Evolutionary conservation across 2,329 filamentous ascomycete species (phyloP).

Genomic region (Diplodia corticola): DNA sequence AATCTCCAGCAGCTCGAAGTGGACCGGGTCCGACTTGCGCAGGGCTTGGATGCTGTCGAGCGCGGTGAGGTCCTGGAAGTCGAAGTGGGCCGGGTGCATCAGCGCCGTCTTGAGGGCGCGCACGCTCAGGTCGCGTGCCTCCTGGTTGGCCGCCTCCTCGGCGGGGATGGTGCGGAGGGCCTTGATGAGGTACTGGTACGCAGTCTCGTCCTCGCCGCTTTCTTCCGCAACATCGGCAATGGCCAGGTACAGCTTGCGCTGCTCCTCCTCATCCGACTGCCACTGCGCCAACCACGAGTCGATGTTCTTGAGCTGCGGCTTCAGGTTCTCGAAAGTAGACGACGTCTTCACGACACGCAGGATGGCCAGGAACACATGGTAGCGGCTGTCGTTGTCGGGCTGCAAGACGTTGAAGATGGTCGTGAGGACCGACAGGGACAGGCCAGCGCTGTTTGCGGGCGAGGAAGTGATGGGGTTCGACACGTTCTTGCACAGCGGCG

Average conservation of each 20-base stretch:
- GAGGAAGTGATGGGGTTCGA: slow-evolving; percentile 83
- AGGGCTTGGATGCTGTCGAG: slow-evolving; percentile 82
- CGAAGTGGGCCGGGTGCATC: slow-evolving; percentile 65
- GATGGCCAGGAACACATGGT: slow-evolving; percentile 87
- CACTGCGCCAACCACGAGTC: slow-evolving; percentile 80
- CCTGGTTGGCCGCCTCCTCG: slow-evolving; percentile 54
- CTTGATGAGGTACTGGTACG: slow-evolving; percentile 70
- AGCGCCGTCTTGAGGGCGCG: slow-evolving; percentile 68
- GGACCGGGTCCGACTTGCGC: slow-evolving; percentile 76
- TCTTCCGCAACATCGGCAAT: slow-evolving; percentile 80
- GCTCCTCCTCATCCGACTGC: slow-evolving; percentile 78
- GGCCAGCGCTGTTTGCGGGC: slow-evolving; percentile 76
- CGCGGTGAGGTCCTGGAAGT: slow-evolving; percentile 70
- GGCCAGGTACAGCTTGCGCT: slow-evolving; percentile 80
- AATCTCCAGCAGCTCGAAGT: slow-evolving; percentile 91
- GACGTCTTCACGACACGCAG: slow-evolving; percentile 75
- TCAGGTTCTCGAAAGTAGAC: slow-evolving; percentile 73
- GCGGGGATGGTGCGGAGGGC: slow-evolving; percentile 76
- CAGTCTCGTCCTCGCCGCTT: slow-evolving; percentile 73
- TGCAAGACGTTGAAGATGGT: slow-evolving; percentile 95
- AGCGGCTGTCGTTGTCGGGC: slow-evolving; percentile 74
- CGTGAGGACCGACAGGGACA: slow-evolving; percentile 87
- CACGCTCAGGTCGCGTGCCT: slow-evolving; percentile 60
- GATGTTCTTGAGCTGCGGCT: slow-evolving; percentile 79
- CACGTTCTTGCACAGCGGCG: slow-evolving; percentile 85